Evolutionary conservation across 2,329 filamentous ascomycete species (phyloP).

Genomic region (Lecanicillium sp.): DNA sequence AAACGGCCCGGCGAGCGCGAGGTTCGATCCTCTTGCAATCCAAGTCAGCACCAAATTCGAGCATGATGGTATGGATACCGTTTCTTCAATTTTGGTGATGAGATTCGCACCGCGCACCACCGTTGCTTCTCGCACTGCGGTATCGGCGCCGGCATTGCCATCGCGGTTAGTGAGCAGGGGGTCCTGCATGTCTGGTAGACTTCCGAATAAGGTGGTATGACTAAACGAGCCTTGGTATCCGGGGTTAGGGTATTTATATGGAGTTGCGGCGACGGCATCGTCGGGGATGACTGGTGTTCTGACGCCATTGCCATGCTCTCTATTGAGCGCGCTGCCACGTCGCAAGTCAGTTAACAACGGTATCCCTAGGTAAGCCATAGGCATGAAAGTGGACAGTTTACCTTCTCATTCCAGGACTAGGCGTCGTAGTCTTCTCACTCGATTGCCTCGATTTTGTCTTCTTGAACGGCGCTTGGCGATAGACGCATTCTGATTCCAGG

Average conservation of each 20-base stretch:
- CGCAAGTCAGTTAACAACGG: no score
- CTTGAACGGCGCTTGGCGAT: slow-evolving; percentile 13
- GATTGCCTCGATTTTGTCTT: slow-evolving; percentile 10
- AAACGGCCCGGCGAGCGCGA: slow-evolving; percentile 7
- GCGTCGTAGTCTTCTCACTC: slow-evolving; percentile 6
- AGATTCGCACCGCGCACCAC: slow-evolving; percentile 3
- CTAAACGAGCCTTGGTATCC: slow-evolving; percentile 9
- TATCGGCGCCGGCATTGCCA: slow-evolving; percentile 2
- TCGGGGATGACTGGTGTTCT: background rate
- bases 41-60: slow-evolving; percentile 5
- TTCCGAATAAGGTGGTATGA: slow-evolving; percentile 11
- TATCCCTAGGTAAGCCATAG: background rate
- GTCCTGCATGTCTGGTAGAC: slow-evolving; percentile 5
- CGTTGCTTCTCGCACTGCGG: slow-evolving; percentile 6
- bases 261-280: slow-evolving; percentile 4
- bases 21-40: slow-evolving; percentile 7
- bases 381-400: no score
- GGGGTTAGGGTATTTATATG: slow-evolving; percentile 7
- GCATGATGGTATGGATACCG: slow-evolving; percentile 7
- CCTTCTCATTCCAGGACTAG: slow-evolving; percentile 2
- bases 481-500: slow-evolving; percentile 10
- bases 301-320: background rate
- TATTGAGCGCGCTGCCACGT: slow-evolving; percentile 4
- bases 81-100: slow-evolving; percentile 7
- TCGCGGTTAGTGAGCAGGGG: background rate